A percentile compares a stretch with the other conserved stretches of the same genome.
Conservation (phyloP, 495 filamentous ascomycete genomes). For the Neurospora sp. region DNA sequence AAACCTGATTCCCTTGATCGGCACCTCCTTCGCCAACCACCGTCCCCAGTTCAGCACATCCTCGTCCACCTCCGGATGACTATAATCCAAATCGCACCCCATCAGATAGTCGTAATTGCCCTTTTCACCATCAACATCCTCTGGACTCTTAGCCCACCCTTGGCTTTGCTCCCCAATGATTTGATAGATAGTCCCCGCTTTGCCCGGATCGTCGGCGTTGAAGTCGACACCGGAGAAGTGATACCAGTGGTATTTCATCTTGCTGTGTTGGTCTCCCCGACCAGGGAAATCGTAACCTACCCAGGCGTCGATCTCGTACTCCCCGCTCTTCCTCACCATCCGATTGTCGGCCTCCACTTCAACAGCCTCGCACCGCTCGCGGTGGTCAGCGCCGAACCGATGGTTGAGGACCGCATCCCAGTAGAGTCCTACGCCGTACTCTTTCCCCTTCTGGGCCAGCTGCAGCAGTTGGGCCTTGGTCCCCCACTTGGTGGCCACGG, state of each 20-base stretch:
- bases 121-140: conserved; percentile 50
- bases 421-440: conserved; percentile 48
- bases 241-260: conserved; percentile 55
- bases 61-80: conserved; percentile 50
- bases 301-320: conserved; percentile 59
- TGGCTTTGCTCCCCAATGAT: conserved; percentile 49
- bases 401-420: conserved; percentile 75
- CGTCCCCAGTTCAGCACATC: conserved; percentile 58
- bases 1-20: conserved; percentile 58
- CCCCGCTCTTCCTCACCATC: conserved; percentile 42
- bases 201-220: conserved; percentile 46
- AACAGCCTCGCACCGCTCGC: conserved; percentile 48
- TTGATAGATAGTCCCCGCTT: conserved; percentile 50
- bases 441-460: conserved; percentile 39
- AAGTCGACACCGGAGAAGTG: conserved; percentile 66
- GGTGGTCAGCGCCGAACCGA: conserved; percentile 58
- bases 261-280: conserved; percentile 47
- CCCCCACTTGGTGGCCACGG: conserved; percentile 62
- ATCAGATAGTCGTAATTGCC: conserved; percentile 56
- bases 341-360: conserved; percentile 55
- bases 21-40: conserved; percentile 51
- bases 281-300: conserved; percentile 56
- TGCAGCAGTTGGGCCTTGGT: conserved; percentile 50
- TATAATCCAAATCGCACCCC: conserved; percentile 58
- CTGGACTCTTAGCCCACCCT: conserved; percentile 46